These are phyloP conservation scores for Durotheca rogersii DNA, from an alignment of 495 filamentous ascomycete genomes.

Conservation along the genomic window DNA sequence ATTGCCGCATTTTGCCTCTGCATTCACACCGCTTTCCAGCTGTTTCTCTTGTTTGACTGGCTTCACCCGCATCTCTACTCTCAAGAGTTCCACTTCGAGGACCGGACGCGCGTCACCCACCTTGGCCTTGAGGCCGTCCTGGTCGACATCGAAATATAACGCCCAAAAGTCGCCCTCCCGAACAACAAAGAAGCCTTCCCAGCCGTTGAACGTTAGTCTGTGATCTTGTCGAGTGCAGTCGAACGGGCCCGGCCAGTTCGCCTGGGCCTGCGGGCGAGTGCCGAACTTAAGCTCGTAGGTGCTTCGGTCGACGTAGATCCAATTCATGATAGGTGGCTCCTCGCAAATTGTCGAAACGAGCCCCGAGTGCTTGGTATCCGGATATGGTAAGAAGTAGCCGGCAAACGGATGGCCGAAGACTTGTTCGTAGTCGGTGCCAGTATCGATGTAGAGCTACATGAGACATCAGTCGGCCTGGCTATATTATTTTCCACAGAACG, in stretches of 20 bases:
- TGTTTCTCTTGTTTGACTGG: constrained; percentile 12
- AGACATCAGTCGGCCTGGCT: constrained; percentile 27
- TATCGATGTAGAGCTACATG: constrained; percentile 40
- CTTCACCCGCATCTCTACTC: constrained; percentile 42
- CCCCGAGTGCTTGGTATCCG: constrained; percentile 45
- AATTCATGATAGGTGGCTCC: constrained; percentile 54
- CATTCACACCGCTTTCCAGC: neutral
- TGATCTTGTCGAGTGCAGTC: constrained; percentile 49
- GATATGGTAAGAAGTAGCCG: constrained; percentile 54
- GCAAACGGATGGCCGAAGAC: constrained; percentile 49
- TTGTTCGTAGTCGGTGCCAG: constrained; percentile 35
- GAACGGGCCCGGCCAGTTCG: constrained; percentile 47
- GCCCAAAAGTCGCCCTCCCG: constrained; percentile 47
- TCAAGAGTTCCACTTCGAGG: constrained; percentile 45
- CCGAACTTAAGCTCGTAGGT: constrained; percentile 55
- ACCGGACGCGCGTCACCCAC: constrained; percentile 34
- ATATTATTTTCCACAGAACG: neutral
- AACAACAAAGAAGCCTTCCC: constrained; percentile 54
- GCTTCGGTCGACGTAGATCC: constrained; percentile 54
- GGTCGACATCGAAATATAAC: constrained; percentile 51
- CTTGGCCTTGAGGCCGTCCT: constrained; percentile 43
- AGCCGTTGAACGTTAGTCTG: constrained; percentile 49
- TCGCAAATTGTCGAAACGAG: constrained; percentile 52
- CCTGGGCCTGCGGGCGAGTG: constrained; percentile 39
- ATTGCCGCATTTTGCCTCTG: neutral